These are phyloP conservation scores for Globisporangium takayamanum DNA, from an alignment of 352 stramenopile genomes.

Conservation along the genomic window DNA sequence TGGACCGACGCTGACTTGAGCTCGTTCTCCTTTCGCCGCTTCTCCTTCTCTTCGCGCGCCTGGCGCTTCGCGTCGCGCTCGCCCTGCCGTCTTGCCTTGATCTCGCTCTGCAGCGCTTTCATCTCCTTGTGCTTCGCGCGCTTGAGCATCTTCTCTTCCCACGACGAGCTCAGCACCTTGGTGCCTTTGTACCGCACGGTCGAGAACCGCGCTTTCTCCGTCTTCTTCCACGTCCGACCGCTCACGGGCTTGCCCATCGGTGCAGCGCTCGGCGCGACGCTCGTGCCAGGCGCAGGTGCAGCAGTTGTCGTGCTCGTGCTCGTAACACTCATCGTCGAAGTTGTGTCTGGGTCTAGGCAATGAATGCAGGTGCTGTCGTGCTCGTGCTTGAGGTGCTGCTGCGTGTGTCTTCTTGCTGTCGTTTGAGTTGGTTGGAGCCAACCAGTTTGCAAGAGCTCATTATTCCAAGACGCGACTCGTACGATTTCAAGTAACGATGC, in stretches of 20 bases:
- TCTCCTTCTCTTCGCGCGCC: slow-evolving; percentile 80
- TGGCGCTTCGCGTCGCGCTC: slow-evolving; percentile 74
- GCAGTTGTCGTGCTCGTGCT: slow-evolving; percentile 18
- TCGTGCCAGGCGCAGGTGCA: slow-evolving; percentile 5
- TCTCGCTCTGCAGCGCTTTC: slow-evolving; percentile 79
- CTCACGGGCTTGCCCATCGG: slow-evolving; percentile 65
- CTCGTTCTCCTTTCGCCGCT: slow-evolving; percentile 86
- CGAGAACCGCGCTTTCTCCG: slow-evolving; percentile 77
- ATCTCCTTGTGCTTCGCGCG: slow-evolving; percentile 73
- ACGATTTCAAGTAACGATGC: too few relatives aligned
- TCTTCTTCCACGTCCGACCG: slow-evolving; percentile 78
- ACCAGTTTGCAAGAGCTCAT: too few relatives aligned
- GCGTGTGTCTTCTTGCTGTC: background rate
- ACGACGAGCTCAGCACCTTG: slow-evolving; percentile 80
- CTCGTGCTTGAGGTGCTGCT: background rate
- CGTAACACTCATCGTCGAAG: slow-evolving; percentile 5
- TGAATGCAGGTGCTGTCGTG: too few relatives aligned
- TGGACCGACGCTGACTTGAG: slow-evolving; percentile 85
- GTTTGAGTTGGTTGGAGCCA: too few relatives aligned
- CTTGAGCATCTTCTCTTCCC: slow-evolving; percentile 83
- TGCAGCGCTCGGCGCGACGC: slow-evolving; percentile 16
- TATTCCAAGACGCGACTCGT: too few relatives aligned
- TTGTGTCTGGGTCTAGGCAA: background rate
- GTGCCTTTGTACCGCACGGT: slow-evolving; percentile 66
- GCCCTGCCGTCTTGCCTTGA: slow-evolving; percentile 61